A percentile compares a stretch with the other conserved stretches of the same genome.
These are phyloP conservation scores for Bullera alba DNA, from an alignment of 768 basidiomycete species.

Conservation along the genomic window DNA sequence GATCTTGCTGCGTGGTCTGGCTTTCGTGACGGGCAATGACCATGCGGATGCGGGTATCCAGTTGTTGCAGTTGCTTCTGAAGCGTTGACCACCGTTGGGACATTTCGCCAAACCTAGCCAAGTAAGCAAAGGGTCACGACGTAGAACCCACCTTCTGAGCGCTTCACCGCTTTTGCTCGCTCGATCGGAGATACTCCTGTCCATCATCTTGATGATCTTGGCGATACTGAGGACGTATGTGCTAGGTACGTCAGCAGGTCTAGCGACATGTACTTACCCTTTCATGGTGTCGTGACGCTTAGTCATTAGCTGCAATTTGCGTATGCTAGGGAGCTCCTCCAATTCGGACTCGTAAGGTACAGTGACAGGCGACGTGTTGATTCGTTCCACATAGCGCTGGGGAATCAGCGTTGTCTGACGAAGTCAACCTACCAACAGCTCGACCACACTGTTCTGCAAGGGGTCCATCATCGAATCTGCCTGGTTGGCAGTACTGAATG, in stretches of 20 bases:
- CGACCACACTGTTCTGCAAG: slow-evolving; percentile 83
- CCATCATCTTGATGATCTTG: slow-evolving; percentile 86
- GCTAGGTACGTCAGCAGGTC: slow-evolving; percentile 47
- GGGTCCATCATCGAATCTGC: slow-evolving; percentile 97
- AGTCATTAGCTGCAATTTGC: slow-evolving; percentile 11
- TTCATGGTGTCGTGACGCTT: slow-evolving; percentile 70
- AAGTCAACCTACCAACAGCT: slow-evolving; percentile 64
- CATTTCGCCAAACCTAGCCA: slow-evolving; percentile 64
- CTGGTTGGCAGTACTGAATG: slow-evolving; percentile 66
- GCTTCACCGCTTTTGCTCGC: slow-evolving; percentile 97
- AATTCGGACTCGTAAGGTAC: slow-evolving; percentile 5
- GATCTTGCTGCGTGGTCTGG: too few relatives aligned
- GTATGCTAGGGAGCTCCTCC: slow-evolving; percentile 12
- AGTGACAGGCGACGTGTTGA: slow-evolving; percentile 11
- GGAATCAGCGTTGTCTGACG: not conserved
- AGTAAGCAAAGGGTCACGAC: not conserved
- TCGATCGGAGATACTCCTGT: slow-evolving; percentile 85
- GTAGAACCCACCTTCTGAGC: slow-evolving; percentile 57
- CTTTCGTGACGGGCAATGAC: too few relatives aligned
- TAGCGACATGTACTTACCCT: slow-evolving; percentile 54
- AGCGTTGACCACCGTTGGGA: slow-evolving; percentile 73
- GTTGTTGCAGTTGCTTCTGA: slow-evolving; percentile 6
- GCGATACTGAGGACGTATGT: slow-evolving; percentile 92
- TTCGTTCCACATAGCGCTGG: slow-evolving; percentile 23
- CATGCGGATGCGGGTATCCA: too few relatives aligned